These are phyloP conservation scores for Magnusiomyces sp. DNA, from an alignment of 1,139 yeast genomes.

Conservation along the genomic window DNA sequence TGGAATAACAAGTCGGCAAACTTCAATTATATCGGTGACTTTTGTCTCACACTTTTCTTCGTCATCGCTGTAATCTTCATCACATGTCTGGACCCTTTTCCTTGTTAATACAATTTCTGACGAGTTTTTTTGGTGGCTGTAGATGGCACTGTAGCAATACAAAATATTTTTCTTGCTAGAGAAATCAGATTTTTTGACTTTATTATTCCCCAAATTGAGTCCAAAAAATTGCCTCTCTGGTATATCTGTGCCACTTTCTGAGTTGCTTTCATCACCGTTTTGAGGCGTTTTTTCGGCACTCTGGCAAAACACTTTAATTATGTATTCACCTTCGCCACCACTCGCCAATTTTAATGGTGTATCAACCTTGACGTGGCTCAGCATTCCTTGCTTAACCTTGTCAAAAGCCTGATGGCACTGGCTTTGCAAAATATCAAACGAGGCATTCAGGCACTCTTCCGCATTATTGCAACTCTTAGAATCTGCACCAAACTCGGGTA, in stretches of 20 bases:
- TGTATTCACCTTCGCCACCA: neutral
- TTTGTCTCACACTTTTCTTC: constrained; percentile 1
- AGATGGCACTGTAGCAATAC: constrained; percentile 4
- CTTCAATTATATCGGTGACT: neutral
- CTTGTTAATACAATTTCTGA: neutral
- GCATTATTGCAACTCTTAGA: constrained; percentile 5
- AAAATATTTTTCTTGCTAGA: neutral
- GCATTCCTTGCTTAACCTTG: constrained; percentile 14
- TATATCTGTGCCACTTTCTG: neutral
- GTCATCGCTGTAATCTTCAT: too few relatives aligned
- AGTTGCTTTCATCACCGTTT: too few relatives aligned
- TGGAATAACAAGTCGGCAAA: constrained; percentile 4
- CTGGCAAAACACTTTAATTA: constrained; percentile 2
- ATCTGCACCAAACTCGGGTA: neutral
- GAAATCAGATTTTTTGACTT: neutral
- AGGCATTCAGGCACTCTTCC: neutral
- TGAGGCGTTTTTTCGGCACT: neutral
- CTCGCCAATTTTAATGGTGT: neutral
- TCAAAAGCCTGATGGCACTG: constrained; percentile 10
- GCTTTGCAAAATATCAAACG: neutral
- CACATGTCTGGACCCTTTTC: neutral
- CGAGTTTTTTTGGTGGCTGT: neutral
- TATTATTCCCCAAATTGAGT: neutral
- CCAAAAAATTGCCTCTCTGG: neutral
- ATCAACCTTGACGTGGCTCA: constrained; percentile 9